Base-by-base conservation (phyloP, 2,329 filamentous ascomycete genomes). In the Monascus ruber region DNA sequence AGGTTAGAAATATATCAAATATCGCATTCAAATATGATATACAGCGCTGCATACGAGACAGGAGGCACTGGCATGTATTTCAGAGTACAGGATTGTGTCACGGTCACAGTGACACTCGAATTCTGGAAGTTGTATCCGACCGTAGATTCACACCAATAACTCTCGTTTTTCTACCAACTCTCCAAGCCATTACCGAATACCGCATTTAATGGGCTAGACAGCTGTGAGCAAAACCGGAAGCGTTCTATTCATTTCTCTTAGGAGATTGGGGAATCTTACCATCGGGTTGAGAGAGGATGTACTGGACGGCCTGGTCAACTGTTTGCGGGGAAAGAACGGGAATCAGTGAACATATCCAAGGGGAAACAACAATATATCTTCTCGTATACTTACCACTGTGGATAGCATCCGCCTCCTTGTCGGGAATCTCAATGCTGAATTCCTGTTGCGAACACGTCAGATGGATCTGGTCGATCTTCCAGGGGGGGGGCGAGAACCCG, bases 301-400 rank as follows among this genome's bases (percentile, higher is more conserved):
- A 95, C 64, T 88, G 80, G 51, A 94, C 85, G 53, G 88, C 88
- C 75, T 94, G 84, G 68, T 91, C 84, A 56, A 95, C 88, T 94
- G 57, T 50, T 42, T 37, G 32, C 33, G 33, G 2, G 7, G 6
- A 35, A 5, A 25, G 6, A 25, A 8, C 17, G 17, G 17, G 17
- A 17, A 17, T 17, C 17, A 17, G 17, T 17, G 17, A 26, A 25
- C 25, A 35, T 11, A 6, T 7, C 17, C 33, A 8, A 31, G 11
- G 29, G 8, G 2, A 11, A 8, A 31, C n/a, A 11, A 6, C 9
- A 35, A 35, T 5, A 35, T 5, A 35, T 35, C 24, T 6, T 35
- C 24, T 33, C 26, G 25, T 25, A 25, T 7, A 70, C 85, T 54
- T 83, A 94, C 87, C 81, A 59, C 86, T 94, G 77, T 91, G 86